phyloP scores from a whole-genome alignment of 345 rosid species.

The Eucalyptus shirleyi region DNA sequence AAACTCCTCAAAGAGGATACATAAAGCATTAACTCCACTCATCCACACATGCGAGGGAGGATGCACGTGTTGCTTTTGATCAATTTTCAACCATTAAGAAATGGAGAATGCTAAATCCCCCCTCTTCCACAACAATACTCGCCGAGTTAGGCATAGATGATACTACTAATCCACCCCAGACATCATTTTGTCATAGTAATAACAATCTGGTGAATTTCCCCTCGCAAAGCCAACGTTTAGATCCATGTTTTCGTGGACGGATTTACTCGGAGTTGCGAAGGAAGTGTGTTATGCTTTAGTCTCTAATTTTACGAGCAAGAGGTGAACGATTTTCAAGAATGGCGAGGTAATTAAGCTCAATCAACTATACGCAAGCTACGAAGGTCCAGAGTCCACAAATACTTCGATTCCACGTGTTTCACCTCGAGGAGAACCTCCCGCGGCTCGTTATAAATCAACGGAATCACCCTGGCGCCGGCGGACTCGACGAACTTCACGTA shows the following conservation, averaged over 20 bases:
- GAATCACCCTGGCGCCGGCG: constrained; percentile 91
- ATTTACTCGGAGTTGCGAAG: background rate
- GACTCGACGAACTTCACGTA: constrained; percentile 93
- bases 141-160: background rate
- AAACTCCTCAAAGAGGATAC: background rate
- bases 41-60: background rate
- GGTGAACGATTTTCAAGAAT: background rate
- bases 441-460: constrained; percentile 73
- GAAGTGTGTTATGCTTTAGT: background rate
- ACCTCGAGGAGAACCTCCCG: constrained; percentile 60
- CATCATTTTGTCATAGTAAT: background rate
- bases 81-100: background rate
- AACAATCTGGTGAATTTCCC: background rate
- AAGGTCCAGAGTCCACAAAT: background rate
- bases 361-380: background rate
- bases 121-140: background rate
- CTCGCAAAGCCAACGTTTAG: background rate
- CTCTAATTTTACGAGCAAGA: background rate
- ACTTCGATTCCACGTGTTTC: background rate
- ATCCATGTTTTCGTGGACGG: background rate
- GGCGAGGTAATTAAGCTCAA: background rate
- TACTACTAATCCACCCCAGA: background rate
- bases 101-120: background rate
- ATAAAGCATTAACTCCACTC: background rate
- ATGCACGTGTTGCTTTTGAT: background rate